Evolutionary conservation across 2,329 filamentous ascomycete genomes (phyloP).

Genomic region (Penicillium sp.): DNA sequence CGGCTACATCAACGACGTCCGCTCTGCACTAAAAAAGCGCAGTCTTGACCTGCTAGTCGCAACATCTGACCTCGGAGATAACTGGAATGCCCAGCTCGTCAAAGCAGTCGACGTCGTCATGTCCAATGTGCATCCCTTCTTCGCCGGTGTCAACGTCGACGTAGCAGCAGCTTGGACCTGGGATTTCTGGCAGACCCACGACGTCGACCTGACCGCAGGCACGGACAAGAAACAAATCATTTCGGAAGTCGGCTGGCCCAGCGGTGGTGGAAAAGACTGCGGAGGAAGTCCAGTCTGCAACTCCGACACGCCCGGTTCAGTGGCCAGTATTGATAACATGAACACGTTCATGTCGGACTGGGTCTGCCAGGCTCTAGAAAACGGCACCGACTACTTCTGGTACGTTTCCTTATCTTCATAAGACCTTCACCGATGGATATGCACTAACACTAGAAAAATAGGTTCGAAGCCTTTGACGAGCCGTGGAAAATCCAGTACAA

Average conservation of each 20-base stretch:
- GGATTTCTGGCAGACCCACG: constrained; percentile 72
- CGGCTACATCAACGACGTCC: constrained; percentile 64
- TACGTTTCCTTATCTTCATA: constrained; percentile 38
- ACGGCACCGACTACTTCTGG: constrained; percentile 94
- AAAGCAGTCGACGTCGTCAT: constrained; percentile 79
- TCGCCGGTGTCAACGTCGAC: constrained; percentile 70
- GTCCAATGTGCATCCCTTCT: constrained; percentile 97
- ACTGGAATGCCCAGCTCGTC: constrained; percentile 73
- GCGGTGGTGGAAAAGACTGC: constrained; percentile 75
- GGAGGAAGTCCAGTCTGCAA: constrained; percentile 59
- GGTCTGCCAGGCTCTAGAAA: constrained; percentile 75
- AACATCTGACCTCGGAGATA: constrained; percentile 83
- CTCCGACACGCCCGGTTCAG: constrained; percentile 57
- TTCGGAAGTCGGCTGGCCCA: constrained; percentile 89
- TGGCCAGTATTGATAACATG: constrained; percentile 75
- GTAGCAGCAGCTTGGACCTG: constrained; percentile 77
- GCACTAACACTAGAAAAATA: constrained; percentile 28
- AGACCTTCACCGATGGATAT: background rate
- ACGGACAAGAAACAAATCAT: constrained; percentile 71
- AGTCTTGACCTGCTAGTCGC: constrained; percentile 72
- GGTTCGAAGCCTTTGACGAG: constrained; percentile 94
- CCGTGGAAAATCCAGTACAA: constrained; percentile 87
- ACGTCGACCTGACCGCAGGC: constrained; percentile 62
- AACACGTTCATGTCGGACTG: constrained; percentile 84
- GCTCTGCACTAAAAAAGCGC: constrained; percentile 66